A percentile compares a stretch with the other conserved stretches of the same genome.
phyloP scores from a whole-genome alignment of 148 eudicot genomes.

The Silene conica region DNA sequence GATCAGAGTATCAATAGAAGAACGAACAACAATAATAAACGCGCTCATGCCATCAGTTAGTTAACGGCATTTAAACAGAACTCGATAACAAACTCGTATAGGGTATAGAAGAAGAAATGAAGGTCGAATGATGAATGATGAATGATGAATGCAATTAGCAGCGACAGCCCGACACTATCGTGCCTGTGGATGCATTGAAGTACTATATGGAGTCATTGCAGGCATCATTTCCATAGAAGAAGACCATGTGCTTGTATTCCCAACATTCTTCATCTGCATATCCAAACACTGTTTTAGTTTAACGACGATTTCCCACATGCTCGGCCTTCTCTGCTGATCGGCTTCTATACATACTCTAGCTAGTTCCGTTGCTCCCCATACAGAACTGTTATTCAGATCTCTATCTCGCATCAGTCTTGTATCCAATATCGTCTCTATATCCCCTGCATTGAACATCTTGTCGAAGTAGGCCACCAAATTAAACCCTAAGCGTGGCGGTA shows the following conservation, averaged over 20 bases:
- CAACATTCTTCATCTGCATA: constrained; percentile 5
- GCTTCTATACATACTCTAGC: neutral
- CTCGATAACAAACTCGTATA: too few species aligned
- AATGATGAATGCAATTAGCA: neutral
- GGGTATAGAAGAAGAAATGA: neutral
- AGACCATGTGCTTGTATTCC: neutral
- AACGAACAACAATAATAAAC: too few species aligned
- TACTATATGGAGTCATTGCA: neutral
- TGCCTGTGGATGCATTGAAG: neutral
- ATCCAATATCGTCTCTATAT: constrained; percentile 7
- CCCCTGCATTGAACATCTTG: neutral
- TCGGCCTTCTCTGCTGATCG: neutral
- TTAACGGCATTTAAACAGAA: too few species aligned
- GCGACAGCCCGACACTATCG: neutral
- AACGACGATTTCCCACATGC: neutral
- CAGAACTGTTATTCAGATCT: neutral
- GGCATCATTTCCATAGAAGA: neutral
- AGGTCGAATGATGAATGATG: too few species aligned
- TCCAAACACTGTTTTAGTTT: constrained; percentile 3
- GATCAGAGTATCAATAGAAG: too few species aligned
- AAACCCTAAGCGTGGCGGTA: constrained; percentile 11
- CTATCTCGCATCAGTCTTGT: neutral
- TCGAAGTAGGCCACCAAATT: neutral
- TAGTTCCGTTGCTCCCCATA: constrained; percentile 12
- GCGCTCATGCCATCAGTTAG: too few species aligned